Evolutionary conservation across 2,329 filamentous ascomycete species (phyloP).

Genomic region (Sporothrix dimorphospora): DNA sequence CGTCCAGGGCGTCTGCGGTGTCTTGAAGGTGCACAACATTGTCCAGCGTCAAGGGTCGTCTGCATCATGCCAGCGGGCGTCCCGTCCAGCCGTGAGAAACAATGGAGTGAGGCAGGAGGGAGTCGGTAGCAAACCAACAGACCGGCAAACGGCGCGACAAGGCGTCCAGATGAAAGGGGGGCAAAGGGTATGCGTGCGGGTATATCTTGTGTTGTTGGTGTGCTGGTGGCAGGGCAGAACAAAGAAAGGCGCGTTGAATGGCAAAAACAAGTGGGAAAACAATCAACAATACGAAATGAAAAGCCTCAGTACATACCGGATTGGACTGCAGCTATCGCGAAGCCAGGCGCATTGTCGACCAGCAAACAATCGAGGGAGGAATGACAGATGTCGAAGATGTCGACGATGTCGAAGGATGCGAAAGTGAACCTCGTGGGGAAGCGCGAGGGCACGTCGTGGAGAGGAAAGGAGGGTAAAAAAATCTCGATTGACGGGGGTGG

Average conservation of each 20-base stretch:
- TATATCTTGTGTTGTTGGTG: not conserved
- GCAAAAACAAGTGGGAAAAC: not conserved
- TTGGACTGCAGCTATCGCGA: conserved; percentile 11
- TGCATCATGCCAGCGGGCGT: not conserved
- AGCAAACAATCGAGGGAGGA: not conserved
- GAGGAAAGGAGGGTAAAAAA: not conserved
- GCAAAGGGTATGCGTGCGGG: not conserved
- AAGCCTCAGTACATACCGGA: not conserved
- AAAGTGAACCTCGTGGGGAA: not conserved
- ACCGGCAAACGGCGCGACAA: not conserved
- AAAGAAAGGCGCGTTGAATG: not conserved
- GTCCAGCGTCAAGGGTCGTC: not conserved
- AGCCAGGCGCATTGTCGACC: conserved; percentile 12
- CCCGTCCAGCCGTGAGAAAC: not conserved
- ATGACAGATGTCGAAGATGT: not conserved
- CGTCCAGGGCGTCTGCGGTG: not conserved
- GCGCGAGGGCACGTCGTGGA: conserved; percentile 10
- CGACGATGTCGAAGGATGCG: conserved; percentile 13
- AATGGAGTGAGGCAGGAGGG: not conserved
- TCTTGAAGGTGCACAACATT: conserved; percentile 18
- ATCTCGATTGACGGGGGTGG: conserved; percentile 25
- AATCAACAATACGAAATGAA: not conserved
- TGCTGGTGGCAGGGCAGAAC: not conserved
- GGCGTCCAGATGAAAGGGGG: not conserved
- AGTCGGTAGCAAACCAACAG: conserved; percentile 7